Percentiles rank a stretch among this genome's conserved stretches.
Evolutionary conservation across 352 stramenopile species (phyloP).

Genomic region (Phytophthora lateralis): DNA sequence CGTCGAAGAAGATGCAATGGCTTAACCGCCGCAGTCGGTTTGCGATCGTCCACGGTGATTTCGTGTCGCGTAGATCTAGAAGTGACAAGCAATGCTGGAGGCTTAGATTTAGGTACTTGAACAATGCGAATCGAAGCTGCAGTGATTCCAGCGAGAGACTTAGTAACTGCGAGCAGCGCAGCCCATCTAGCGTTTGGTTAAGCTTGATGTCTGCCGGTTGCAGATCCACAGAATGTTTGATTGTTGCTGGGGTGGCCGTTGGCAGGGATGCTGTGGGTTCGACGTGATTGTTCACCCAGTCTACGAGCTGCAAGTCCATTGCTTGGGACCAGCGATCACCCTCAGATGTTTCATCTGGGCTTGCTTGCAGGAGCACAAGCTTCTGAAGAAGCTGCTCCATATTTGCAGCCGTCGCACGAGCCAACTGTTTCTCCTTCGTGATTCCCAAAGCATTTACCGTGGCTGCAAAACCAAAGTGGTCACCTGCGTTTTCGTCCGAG

Average conservation of each 20-base stretch:
- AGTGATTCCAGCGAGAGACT: conserved; percentile 58
- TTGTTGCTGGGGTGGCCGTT: conserved; percentile 23
- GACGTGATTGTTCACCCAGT: conserved; percentile 87
- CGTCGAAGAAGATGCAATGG: conserved; percentile 89
- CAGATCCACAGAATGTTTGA: conserved; percentile 59
- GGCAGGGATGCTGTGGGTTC: conserved; percentile 44
- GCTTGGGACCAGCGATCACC: conserved; percentile 49
- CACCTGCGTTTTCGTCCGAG: conserved; percentile 60
- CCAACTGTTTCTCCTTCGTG: conserved; percentile 66
- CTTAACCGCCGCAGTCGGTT: conserved; percentile 72
- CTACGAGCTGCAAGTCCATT: conserved; percentile 87
- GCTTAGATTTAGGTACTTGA: conserved; percentile 85
- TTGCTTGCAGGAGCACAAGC: conserved; percentile 24
- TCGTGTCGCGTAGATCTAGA: conserved; percentile 77
- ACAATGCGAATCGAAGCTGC: conserved; percentile 76
- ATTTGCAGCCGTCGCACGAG: conserved; percentile 41
- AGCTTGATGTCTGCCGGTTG: conserved; percentile 76
- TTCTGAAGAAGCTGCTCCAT: conserved; percentile 46
- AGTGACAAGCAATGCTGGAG: conserved; percentile 71
- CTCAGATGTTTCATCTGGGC: neutral
- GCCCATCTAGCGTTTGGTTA: conserved; percentile 65
- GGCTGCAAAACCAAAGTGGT: conserved; percentile 61
- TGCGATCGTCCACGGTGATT: conserved; percentile 76
- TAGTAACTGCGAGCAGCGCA: conserved; percentile 77
- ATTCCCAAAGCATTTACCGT: conserved; percentile 66